Percentiles rank a stretch among this genome's conserved stretches.
Conservation (phyloP, 2,329 filamentous ascomycete genomes). For the Incumbomyces lentus region DNA sequence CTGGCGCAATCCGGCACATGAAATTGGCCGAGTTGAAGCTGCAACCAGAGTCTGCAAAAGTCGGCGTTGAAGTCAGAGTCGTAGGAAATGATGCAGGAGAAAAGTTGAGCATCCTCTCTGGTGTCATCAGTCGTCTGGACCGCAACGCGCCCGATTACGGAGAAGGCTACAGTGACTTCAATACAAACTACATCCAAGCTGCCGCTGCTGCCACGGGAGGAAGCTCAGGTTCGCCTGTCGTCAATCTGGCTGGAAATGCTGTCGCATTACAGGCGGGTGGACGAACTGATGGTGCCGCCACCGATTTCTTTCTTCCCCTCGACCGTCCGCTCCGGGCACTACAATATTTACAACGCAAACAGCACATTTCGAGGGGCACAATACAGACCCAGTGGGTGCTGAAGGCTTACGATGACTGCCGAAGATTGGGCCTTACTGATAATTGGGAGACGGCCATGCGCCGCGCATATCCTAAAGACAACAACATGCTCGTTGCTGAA, state of each 20-base stretch:
- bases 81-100: slow-evolving; percentile 98
- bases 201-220: slow-evolving; percentile 93
- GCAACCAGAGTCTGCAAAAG: slow-evolving; percentile 71
- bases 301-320: slow-evolving; percentile 91
- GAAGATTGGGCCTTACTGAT: slow-evolving; percentile 71
- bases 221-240: slow-evolving; percentile 95
- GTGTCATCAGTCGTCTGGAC: slow-evolving; percentile 91
- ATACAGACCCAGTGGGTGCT: slow-evolving; percentile 96
- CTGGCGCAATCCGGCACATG: slow-evolving; percentile 96
- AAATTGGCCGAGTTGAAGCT: slow-evolving; percentile 68
- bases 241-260: slow-evolving; percentile 86
- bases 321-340: slow-evolving; percentile 83
- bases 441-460: slow-evolving; percentile 81
- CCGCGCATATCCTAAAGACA: slow-evolving; percentile 78
- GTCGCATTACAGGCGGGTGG: slow-evolving; percentile 91
- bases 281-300: slow-evolving; percentile 85
- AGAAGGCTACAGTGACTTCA: slow-evolving; percentile 97
- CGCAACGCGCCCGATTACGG: slow-evolving; percentile 96
- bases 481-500: slow-evolving; percentile 92
- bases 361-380: slow-evolving; percentile 76
- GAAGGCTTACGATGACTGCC: slow-evolving; percentile 95
- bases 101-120: slow-evolving; percentile 94
- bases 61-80: slow-evolving; percentile 89
- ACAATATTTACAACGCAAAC: slow-evolving; percentile 67
- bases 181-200: slow-evolving; percentile 91